These are phyloP conservation scores for Chlamydomonas sp. DNA, from an alignment of 139 green algal genomes.

Conservation along the genomic window DNA sequence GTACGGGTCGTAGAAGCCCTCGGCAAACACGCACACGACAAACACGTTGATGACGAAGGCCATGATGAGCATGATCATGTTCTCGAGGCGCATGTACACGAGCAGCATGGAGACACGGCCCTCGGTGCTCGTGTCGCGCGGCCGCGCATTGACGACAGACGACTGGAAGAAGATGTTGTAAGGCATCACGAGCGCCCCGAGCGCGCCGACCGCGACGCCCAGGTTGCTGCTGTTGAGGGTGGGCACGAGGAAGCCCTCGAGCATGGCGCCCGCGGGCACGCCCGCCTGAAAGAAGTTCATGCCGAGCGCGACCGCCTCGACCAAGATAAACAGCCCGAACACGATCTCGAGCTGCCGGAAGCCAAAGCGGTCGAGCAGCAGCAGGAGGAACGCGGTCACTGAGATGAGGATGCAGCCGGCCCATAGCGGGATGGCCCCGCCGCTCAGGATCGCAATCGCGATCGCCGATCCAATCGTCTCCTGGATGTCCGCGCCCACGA, in stretches of 20 bases:
- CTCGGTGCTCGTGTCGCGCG: neutral
- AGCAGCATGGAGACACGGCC: conserved; percentile 13
- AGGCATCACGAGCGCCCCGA: conserved; percentile 77
- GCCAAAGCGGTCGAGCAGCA: conserved; percentile 32
- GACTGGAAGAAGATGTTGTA: conserved; percentile 85
- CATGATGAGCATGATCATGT: conserved; percentile 29
- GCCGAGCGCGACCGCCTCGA: conserved; percentile 19
- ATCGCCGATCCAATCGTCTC: conserved; percentile 68
- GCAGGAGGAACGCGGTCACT: conserved; percentile 37
- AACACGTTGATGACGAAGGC: conserved; percentile 77
- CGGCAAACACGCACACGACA: conserved; percentile 67
- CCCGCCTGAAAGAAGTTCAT: conserved; percentile 26
- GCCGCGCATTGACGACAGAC: conserved; percentile 36
- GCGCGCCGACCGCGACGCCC: conserved; percentile 37
- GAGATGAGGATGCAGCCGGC: conserved; percentile 36
- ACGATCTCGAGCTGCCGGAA: conserved; percentile 63
- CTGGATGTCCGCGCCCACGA: conserved; percentile 28
- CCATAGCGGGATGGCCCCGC: conserved; percentile 53
- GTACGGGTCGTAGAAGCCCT: conserved; percentile 38
- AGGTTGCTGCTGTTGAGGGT: conserved; percentile 21
- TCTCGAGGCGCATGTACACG: conserved; percentile 46
- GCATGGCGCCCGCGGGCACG: neutral
- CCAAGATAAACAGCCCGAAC: conserved; percentile 48
- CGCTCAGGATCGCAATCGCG: conserved; percentile 57
- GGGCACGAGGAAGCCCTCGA: conserved; percentile 49